Evolutionary conservation across 2,329 filamentous ascomycete species (phyloP).

Genomic region (Aspergillus udagawae): DNA sequence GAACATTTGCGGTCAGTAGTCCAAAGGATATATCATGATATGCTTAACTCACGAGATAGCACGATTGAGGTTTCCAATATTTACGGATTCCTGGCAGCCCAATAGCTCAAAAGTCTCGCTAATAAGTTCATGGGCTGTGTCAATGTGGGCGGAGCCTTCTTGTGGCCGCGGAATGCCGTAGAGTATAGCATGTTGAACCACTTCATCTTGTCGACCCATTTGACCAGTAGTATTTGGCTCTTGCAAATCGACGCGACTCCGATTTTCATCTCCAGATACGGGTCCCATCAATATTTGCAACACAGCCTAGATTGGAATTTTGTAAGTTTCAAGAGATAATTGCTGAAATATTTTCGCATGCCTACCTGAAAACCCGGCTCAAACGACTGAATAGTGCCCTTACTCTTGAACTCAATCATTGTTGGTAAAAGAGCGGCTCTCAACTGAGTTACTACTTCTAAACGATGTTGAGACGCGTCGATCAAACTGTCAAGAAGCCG

Average conservation of each 20-base stretch:
- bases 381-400: slow-evolving; percentile 15
- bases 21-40: not conserved
- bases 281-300: slow-evolving; percentile 8
- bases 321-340: slow-evolving; percentile 1
- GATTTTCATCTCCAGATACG: not conserved
- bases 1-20: slow-evolving; percentile 8
- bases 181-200: slow-evolving; percentile 31
- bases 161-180: slow-evolving; percentile 31
- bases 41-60: slow-evolving; percentile 46
- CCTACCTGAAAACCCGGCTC: slow-evolving; percentile 33
- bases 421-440: slow-evolving; percentile 24
- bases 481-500: slow-evolving; percentile 26
- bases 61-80: slow-evolving; percentile 39
- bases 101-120: slow-evolving; percentile 31
- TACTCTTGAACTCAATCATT: slow-evolving; percentile 20
- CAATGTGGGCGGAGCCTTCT: slow-evolving; percentile 29
- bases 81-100: slow-evolving; percentile 28
- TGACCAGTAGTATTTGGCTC: slow-evolving; percentile 3
- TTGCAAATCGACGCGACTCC: slow-evolving; percentile 4
- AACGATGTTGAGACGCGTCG: slow-evolving; percentile 16
- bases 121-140: slow-evolving; percentile 31
- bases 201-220: slow-evolving; percentile 12
- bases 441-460: slow-evolving; percentile 17
- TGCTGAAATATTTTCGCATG: not conserved
- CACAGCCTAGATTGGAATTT: slow-evolving; percentile 21